Percentiles rank a stretch among this genome's conserved stretches.
phyloP scores from a whole-genome alignment of 2,329 filamentous ascomycete species.

The Aspergillus proliferans region DNA sequence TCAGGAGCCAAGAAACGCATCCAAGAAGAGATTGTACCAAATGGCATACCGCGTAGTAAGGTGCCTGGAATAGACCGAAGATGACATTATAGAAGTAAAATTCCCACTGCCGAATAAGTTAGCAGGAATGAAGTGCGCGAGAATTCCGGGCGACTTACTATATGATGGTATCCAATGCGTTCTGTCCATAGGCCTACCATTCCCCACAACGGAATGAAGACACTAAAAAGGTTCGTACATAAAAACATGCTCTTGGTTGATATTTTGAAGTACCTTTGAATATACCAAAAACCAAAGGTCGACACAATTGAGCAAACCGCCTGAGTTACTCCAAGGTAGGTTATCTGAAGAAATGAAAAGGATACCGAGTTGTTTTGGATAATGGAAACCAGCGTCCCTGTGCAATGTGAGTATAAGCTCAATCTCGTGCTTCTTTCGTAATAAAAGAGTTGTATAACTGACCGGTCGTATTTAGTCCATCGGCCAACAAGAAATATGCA shows the following conservation, averaged over 20 bases:
- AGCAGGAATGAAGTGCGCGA: not conserved
- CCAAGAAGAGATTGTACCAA: not conserved
- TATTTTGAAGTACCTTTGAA: constrained; percentile 37
- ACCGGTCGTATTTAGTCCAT: constrained; percentile 39
- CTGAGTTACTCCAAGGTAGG: constrained; percentile 37
- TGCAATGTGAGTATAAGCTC: not conserved
- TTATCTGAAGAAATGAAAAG: constrained; percentile 38
- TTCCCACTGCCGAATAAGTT: constrained; percentile 25
- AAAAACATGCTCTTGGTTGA: constrained; percentile 39
- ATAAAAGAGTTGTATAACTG: constrained; percentile 1
- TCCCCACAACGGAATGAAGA: constrained; percentile 39
- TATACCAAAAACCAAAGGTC: constrained; percentile 39
- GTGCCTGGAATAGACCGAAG: constrained; percentile 39
- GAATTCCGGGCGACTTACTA: constrained; percentile 10
- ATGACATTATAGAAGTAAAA: constrained; percentile 41
- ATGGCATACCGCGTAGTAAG: constrained; percentile 34
- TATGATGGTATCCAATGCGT: constrained; percentile 35
- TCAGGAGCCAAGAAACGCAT: not conserved
- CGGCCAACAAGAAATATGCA: constrained; percentile 39
- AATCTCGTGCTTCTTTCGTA: no score
- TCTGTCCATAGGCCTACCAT: constrained; percentile 38
- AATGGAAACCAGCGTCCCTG: constrained; percentile 32
- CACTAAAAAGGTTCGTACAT: constrained; percentile 36
- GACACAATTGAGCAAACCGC: constrained; percentile 33
- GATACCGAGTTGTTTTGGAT: constrained; percentile 37